Evolutionary conservation across 257 asterid genomes (phyloP).

Genomic region (Coffea canephora): DNA sequence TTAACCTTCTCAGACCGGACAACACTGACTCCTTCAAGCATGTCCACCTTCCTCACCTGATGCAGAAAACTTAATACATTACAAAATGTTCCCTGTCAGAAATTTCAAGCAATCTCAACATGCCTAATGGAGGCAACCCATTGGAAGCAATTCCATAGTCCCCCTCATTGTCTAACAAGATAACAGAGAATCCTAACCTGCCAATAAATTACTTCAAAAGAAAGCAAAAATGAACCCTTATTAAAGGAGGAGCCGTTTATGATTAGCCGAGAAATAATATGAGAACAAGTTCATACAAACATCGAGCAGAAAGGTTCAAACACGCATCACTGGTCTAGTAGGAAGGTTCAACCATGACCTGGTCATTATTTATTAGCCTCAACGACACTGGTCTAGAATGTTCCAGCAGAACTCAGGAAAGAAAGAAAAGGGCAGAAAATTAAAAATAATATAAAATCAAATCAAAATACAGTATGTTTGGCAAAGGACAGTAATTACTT

Average conservation of each 20-base stretch:
- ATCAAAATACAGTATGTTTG: background rate
- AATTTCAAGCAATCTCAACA: background rate
- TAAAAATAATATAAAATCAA: no score
- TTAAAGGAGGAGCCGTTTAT: no score
- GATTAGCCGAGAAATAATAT: no score
- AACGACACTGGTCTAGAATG: no score
- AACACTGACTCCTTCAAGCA: conserved; percentile 75
- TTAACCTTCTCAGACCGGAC: conserved; percentile 85
- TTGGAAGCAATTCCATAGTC: background rate
- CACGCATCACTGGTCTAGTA: no score
- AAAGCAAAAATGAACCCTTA: background rate
- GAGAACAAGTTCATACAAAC: no score
- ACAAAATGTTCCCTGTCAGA: no score
- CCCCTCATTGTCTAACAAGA: background rate
- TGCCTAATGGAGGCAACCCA: background rate
- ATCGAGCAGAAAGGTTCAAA: no score
- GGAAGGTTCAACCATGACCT: background rate
- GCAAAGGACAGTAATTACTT: background rate
- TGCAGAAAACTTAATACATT: background rate
- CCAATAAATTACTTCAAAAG: background rate
- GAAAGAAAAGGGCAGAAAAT: no score
- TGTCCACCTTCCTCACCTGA: conserved; percentile 82
- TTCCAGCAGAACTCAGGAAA: no score
- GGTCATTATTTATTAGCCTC: background rate
- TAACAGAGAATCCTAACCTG: background rate